phyloP scores from a whole-genome alignment of 2,329 filamentous ascomycete genomes.

The Pyrenophora seminiperda region DNA sequence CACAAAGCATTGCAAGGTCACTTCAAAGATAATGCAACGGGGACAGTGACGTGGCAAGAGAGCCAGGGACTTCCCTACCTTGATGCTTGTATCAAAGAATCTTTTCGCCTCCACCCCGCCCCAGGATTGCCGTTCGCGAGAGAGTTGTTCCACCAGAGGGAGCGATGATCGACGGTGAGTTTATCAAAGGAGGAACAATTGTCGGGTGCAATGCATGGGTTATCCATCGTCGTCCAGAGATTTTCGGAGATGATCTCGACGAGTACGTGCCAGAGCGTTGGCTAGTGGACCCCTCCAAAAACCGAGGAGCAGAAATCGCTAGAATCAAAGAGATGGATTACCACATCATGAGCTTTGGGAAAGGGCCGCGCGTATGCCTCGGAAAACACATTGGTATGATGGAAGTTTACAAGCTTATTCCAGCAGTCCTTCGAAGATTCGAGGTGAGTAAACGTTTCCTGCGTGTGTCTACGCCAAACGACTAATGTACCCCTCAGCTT shows the following conservation, averaged over 20 bases:
- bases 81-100: slow-evolving; percentile 53
- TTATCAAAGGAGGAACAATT: slow-evolving; percentile 18
- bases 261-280: slow-evolving; percentile 24
- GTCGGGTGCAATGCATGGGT: slow-evolving; percentile 22
- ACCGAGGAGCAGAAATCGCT: slow-evolving; percentile 11
- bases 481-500: too few species aligned
- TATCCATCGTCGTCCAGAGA: slow-evolving; percentile 14
- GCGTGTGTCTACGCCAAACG: too few species aligned
- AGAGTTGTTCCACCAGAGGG: slow-evolving; percentile 48
- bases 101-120: slow-evolving; percentile 51
- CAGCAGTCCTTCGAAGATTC: slow-evolving; percentile 17
- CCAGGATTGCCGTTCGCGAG: slow-evolving; percentile 49
- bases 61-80: slow-evolving; percentile 42
- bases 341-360: slow-evolving; percentile 23
- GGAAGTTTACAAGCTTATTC: slow-evolving; percentile 26
- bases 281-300: slow-evolving; percentile 12
- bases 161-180: neutral
- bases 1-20: neutral
- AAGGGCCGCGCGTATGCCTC: slow-evolving; percentile 20
- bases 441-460: slow-evolving; percentile 11
- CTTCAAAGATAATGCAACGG: neutral
- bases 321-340: slow-evolving; percentile 36
- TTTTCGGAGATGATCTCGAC: slow-evolving; percentile 15
- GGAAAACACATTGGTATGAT: slow-evolving; percentile 25
- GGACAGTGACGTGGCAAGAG: neutral